Conservation (phyloP, 2,329 filamentous ascomycete species). For the Cladosporium sp. region DNA sequence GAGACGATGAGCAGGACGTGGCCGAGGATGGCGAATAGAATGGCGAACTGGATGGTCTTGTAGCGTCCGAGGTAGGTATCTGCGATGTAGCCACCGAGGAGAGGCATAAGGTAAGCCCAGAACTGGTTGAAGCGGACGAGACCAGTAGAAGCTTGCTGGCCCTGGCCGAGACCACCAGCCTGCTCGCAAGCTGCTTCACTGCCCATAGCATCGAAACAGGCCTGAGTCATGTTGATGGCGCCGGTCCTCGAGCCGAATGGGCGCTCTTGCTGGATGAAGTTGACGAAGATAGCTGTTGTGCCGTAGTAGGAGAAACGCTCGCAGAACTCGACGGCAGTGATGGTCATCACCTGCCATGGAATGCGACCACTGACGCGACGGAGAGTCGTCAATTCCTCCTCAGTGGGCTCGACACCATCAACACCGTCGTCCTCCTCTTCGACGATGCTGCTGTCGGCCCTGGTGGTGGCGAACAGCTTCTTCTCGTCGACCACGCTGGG, state of each 20-base stretch:
- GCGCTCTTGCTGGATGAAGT: constrained; percentile 40
- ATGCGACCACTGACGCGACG: constrained; percentile 44
- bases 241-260: constrained; percentile 35
- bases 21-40: constrained; percentile 59
- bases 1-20: constrained; percentile 64
- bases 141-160: constrained; percentile 41
- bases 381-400: constrained; percentile 40
- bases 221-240: constrained; percentile 32
- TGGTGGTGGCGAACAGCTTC: constrained; percentile 6
- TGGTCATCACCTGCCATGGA: constrained; percentile 43
- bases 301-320: constrained; percentile 45
- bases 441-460: constrained; percentile 13
- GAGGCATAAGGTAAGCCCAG: constrained; percentile 44
- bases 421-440: constrained; percentile 12
- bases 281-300: constrained; percentile 46
- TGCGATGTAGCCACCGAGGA: constrained; percentile 49
- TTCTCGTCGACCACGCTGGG: constrained; percentile 18
- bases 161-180: constrained; percentile 38
- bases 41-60: constrained; percentile 65
- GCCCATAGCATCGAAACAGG: constrained; percentile 29
- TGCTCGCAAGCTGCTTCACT: constrained; percentile 29
- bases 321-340: constrained; percentile 47
- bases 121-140: constrained; percentile 46
- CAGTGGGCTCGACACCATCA: constrained; percentile 31
- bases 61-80: constrained; percentile 68